Base-by-base conservation (phyloP, 2,329 filamentous ascomycete genomes). In the Sporothrix variecibatus region DNA sequence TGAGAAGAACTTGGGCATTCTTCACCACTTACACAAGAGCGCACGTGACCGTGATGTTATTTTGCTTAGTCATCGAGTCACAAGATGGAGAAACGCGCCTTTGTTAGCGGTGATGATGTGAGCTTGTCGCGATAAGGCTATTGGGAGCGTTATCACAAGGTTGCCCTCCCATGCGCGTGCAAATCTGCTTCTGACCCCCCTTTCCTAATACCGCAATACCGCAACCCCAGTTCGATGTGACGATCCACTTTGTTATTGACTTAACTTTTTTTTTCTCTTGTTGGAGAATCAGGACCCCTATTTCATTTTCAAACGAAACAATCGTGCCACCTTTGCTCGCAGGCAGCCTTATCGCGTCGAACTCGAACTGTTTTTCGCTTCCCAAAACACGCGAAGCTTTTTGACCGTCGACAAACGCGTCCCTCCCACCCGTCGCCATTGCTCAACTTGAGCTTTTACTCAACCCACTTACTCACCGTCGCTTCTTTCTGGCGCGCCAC, bases 111-210 rank as follows among this genome's bases (percentile, higher is more conserved):
- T 46, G 56, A 71, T 62, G 64, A 72, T 64, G 62, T 46, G 71
- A 62, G 70, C 40, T 53, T 34, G 68, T 72, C 49, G 69, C 73
- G 73, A 74, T 74, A 74, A 74, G 67, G 72, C 67, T 17, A 64
- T 67, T 53, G 12, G 67, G 31, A 40, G n/a, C 38, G 60, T 49
- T 74, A 71, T 71, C 72, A 74, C 67, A 71, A 56, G 67, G 58
- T 65, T 23, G 23, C 65, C 9, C 23, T 51, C n/a, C 23, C 43
- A 51, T 23, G 38, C n/a, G 34, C 20, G 46, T 51, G 60, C 72
- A 26, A 56, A 64, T 28, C 69, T 58, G 9, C 51, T 34, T 53
- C 28, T 38, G 46, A 12, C 71, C 71, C 62, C 70, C 62, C 70
- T 38, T 74, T 40, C 28, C 46, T 2, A 12, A 64, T 49, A 49